Percentiles rank a stretch among this genome's conserved stretches.
Evolutionary conservation across 495 filamentous ascomycete genomes (phyloP).

Genomic region (Neurospora sp.): DNA sequence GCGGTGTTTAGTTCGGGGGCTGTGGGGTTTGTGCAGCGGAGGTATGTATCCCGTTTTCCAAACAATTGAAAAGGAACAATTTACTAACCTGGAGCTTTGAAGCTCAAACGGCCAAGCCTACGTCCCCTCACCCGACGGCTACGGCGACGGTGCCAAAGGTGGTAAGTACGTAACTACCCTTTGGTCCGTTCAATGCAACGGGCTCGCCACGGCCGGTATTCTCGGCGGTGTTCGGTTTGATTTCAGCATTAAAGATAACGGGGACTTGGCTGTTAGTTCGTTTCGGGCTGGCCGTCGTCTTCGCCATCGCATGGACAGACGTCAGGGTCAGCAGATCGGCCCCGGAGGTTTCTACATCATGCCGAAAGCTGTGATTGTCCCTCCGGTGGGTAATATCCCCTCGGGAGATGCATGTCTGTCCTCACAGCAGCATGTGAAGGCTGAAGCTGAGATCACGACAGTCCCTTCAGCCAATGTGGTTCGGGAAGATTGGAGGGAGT

Average conservation of each 20-base stretch:
- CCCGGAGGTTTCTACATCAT: conserved; percentile 7
- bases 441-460: neutral
- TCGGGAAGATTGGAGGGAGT: neutral
- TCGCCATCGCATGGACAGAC: neutral
- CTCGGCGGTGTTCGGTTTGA: conserved; percentile 1
- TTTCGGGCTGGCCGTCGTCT: neutral
- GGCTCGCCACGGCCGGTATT: conserved; percentile 3
- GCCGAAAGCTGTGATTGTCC: neutral
- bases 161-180: conserved; percentile 4
- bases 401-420: neutral
- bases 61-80: neutral
- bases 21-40: conserved; percentile 4
- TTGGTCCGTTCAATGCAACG: conserved; percentile 7
- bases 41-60: neutral
- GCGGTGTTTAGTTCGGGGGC: conserved; percentile 6
- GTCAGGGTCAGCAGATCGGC: neutral
- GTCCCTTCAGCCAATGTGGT: conserved; percentile 5
- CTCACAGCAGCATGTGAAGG: neutral
- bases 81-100: neutral
- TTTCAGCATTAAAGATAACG: conserved; percentile 2
- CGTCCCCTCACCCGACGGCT: neutral
- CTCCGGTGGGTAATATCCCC: neutral
- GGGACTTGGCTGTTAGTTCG: neutral
- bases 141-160: neutral
- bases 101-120: conserved; percentile 9